Evolutionary conservation across 352 stramenopile genomes (phyloP).

Genomic region (Globisporangium cylindrosporum): DNA sequence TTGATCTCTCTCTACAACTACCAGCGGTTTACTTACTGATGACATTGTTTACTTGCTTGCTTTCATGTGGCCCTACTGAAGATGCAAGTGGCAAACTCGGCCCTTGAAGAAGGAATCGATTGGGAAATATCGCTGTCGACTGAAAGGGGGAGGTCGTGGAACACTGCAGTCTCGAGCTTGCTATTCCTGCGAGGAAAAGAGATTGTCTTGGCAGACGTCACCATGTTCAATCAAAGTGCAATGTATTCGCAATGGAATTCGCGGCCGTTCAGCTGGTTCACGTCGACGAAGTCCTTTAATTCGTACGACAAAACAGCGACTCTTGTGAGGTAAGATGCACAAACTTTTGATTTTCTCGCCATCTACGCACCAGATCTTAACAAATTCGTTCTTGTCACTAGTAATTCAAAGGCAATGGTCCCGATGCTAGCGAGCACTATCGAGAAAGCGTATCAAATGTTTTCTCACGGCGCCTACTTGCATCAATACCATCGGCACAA

Average conservation of each 20-base stretch:
- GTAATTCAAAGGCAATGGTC: slow-evolving; percentile 66
- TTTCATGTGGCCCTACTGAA: slow-evolving; percentile 10
- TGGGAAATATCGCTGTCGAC: slow-evolving; percentile 45
- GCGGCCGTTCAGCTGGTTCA: slow-evolving; percentile 32
- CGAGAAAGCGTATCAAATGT: slow-evolving; percentile 72
- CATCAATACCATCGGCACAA: slow-evolving; percentile 61
- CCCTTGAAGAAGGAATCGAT: slow-evolving; percentile 61
- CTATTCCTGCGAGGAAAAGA: slow-evolving; percentile 50
- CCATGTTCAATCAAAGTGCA: slow-evolving; percentile 35
- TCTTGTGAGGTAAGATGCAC: slow-evolving; percentile 33
- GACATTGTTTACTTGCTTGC: neutral
- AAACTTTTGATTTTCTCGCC: neutral
- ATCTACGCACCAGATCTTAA: neutral
- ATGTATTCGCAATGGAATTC: slow-evolving; percentile 48
- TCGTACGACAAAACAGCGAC: slow-evolving; percentile 69
- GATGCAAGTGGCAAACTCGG: slow-evolving; percentile 66
- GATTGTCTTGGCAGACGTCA: slow-evolving; percentile 16
- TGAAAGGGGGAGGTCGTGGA: slow-evolving; percentile 24
- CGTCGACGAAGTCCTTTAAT: slow-evolving; percentile 37
- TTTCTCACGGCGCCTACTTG: slow-evolving; percentile 52
- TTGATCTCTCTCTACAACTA: neutral
- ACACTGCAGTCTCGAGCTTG: slow-evolving; percentile 43
- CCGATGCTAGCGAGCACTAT: slow-evolving; percentile 43
- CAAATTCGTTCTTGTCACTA: slow-evolving; percentile 12
- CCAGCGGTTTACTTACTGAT: neutral